Conservation (phyloP, 169 alveolate species). For the Plasmodium knowlesi region DNA sequence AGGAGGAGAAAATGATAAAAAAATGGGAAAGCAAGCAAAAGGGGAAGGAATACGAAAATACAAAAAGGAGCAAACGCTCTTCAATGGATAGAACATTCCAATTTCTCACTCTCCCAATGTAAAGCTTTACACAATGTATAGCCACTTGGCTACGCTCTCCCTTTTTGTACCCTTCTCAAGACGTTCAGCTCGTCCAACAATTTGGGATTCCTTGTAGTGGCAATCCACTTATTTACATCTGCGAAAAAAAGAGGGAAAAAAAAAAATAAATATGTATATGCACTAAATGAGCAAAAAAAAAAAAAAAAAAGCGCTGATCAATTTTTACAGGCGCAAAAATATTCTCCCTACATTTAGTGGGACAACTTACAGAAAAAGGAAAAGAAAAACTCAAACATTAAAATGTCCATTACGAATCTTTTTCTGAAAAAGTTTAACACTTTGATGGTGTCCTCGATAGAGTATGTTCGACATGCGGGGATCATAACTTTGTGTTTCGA, state of each 20-base stretch:
- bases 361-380: constrained; percentile 49
- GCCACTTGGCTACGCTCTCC: background rate
- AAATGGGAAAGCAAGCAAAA: background rate
- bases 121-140: background rate
- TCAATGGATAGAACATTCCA: background rate
- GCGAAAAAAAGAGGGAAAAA: background rate
- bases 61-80: background rate
- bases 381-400: constrained; percentile 66
- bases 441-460: constrained; percentile 7
- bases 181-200: constrained; percentile 2
- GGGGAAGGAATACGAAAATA: background rate
- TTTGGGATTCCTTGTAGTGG: constrained; percentile 19
- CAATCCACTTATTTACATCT: constrained; percentile 66
- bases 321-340: background rate
- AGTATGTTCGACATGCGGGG: constrained; percentile 49
- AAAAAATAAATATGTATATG: background rate
- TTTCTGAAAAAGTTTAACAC: constrained; percentile 35
- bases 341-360: background rate
- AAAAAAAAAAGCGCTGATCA: background rate
- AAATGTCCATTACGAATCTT: constrained; percentile 13
- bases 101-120: background rate
- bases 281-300: constrained; percentile 5
- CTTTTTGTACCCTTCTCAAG: constrained; percentile 3
- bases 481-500: constrained; percentile 49
- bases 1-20: background rate